Conservation (phyloP, 2,329 filamentous ascomycete genomes). For the Xylaria sp. region DNA sequence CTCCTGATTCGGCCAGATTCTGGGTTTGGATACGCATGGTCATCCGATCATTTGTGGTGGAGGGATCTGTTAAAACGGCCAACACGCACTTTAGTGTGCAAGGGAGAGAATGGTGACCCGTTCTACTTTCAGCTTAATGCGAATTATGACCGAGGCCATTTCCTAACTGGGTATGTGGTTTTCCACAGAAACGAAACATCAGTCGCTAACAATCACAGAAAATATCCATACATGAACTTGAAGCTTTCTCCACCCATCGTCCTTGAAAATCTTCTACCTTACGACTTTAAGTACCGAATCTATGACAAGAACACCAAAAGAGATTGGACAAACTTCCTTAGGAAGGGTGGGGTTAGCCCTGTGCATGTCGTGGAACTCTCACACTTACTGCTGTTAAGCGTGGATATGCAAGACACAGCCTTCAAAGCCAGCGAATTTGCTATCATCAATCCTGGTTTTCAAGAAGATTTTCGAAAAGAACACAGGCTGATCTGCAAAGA, state of each 20-base stretch:
- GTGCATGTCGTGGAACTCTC: slow-evolving; percentile 97
- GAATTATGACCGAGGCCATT: slow-evolving; percentile 83
- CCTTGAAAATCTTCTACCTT: slow-evolving; percentile 92
- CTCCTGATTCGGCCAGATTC: slow-evolving; percentile 90
- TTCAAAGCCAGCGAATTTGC: slow-evolving; percentile 97
- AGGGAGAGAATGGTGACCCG: slow-evolving; percentile 85
- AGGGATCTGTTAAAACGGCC: slow-evolving; percentile 86
- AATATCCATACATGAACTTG: slow-evolving; percentile 95
- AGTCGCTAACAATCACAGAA: slow-evolving; percentile 59
- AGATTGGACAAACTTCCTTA: slow-evolving; percentile 98
- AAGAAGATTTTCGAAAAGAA: slow-evolving; percentile 90
- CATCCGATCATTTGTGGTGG: slow-evolving; percentile 90
- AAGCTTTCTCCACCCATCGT: slow-evolving; percentile 93
- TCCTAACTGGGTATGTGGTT: slow-evolving; percentile 73
- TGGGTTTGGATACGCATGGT: slow-evolving; percentile 97
- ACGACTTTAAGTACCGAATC: slow-evolving; percentile 99
- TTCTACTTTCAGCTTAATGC: slow-evolving; percentile 98
- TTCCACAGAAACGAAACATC: not conserved
- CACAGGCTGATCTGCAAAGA: slow-evolving; percentile 84
- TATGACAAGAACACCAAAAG: slow-evolving; percentile 99
- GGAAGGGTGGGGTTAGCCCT: slow-evolving; percentile 95
- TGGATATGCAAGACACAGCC: slow-evolving; percentile 96
- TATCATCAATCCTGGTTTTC: slow-evolving; percentile 91
- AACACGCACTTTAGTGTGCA: slow-evolving; percentile 88
- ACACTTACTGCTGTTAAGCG: slow-evolving; percentile 88